Evolutionary conservation across 2,329 filamentous ascomycete genomes (phyloP).

Genomic region (Colletotrichum acutatum): DNA sequence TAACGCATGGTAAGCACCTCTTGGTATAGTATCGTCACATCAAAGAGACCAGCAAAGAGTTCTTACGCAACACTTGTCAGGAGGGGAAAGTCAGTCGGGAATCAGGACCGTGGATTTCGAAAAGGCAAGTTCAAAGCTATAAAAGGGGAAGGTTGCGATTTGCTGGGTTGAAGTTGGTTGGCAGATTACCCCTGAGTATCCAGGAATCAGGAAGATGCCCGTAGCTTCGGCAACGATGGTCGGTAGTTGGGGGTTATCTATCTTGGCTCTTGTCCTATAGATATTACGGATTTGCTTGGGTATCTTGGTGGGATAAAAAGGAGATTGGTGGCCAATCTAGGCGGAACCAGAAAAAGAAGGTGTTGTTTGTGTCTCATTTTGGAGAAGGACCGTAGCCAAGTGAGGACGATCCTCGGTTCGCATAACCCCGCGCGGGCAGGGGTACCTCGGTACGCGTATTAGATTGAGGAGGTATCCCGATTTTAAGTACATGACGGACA

Average conservation of each 20-base stretch:
- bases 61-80: not conserved
- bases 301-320: not conserved
- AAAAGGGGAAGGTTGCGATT: slow-evolving; percentile 3
- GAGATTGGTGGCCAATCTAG: slow-evolving; percentile 1
- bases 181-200: not conserved
- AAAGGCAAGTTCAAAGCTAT: not conserved
- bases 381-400: not conserved
- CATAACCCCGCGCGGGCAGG: slow-evolving; percentile 12
- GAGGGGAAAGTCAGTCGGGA: not conserved
- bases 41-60: not conserved
- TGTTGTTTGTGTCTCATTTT: not conserved
- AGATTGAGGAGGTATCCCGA: not conserved
- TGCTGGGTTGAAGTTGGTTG: not conserved
- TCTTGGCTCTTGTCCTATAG: not conserved
- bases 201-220: not conserved
- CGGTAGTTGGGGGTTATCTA: not conserved
- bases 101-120: not conserved
- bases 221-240: slow-evolving; percentile 6
- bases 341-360: not conserved
- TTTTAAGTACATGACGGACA: not conserved
- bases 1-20: not conserved
- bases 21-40: not conserved
- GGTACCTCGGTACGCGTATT: not conserved
- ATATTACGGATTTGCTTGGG: not conserved
- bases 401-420: not conserved